Percentiles rank a stretch among this genome's conserved stretches.
These are phyloP conservation scores for Paxillus ammoniavirescens DNA, from an alignment of 768 basidiomycete genomes.

Conservation along the genomic window DNA sequence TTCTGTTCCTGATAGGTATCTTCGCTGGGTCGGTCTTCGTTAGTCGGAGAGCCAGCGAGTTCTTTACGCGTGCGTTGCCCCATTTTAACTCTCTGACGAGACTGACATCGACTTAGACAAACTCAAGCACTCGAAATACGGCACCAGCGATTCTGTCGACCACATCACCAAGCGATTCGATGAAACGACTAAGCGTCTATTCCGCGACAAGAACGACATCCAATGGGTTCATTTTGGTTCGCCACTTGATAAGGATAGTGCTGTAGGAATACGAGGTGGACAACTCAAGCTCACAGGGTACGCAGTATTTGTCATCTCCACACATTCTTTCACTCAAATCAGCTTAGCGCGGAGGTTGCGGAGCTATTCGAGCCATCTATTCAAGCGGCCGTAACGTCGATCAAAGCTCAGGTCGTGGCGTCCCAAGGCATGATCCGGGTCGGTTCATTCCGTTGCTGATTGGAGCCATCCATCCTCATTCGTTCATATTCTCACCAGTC, in stretches of 20 bases:
- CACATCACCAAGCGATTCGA: conserved; percentile 81
- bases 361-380: conserved; percentile 79
- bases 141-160: conserved; percentile 66
- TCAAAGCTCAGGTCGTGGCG: conserved; percentile 67
- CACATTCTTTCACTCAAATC: conserved; percentile 2
- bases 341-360: conserved; percentile 48
- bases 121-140: conserved; percentile 70
- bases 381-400: conserved; percentile 66
- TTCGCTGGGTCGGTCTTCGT: conserved; percentile 86
- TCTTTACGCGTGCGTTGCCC: conserved; percentile 56
- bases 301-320: conserved; percentile 23
- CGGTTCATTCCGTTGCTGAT: background rate
- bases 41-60: conserved; percentile 68
- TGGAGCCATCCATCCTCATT: background rate
- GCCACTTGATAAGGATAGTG: conserved; percentile 69
- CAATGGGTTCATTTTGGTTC: conserved; percentile 79
- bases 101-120: conserved; percentile 48
- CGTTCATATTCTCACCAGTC: conserved; percentile 43
- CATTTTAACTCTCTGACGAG: background rate
- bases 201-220: conserved; percentile 62
- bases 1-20: conserved; percentile 46
- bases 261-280: conserved; percentile 70
- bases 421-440: conserved; percentile 69
- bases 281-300: conserved; percentile 72
- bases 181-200: conserved; percentile 79